Conservation (phyloP, 805 yeast species). For the Saturnispora gosingensis region DNA sequence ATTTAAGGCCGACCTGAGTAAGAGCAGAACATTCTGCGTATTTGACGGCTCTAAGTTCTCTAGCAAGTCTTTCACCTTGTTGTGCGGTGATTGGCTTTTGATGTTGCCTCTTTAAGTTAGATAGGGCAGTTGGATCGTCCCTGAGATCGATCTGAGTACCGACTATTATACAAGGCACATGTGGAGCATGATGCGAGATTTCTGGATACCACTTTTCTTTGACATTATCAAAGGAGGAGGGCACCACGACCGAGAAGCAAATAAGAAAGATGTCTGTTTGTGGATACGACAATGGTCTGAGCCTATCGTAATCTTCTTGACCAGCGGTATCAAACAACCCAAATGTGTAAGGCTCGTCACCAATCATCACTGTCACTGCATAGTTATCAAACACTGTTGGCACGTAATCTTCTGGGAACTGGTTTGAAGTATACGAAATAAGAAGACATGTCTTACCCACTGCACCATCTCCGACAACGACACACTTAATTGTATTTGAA, state of each 20-base stretch:
- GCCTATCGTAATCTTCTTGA: constrained; percentile 96
- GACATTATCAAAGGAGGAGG: constrained; percentile 95
- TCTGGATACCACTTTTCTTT: constrained; percentile 99
- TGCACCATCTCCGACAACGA: constrained; percentile 99
- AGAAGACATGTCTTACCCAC: constrained; percentile 95
- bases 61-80: constrained; percentile 87
- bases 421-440: constrained; percentile 92
- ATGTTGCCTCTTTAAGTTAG: constrained; percentile 84
- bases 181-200: constrained; percentile 90
- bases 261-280: constrained; percentile 95
- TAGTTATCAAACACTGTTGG: constrained; percentile 98
- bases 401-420: constrained; percentile 96
- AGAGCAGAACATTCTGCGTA: constrained; percentile 97
- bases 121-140: constrained; percentile 84
- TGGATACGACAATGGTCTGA: constrained; percentile 94
- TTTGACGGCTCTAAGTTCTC: constrained; percentile 89
- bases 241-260: constrained; percentile 93
- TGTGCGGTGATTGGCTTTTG: constrained; percentile 77
- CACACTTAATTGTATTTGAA: constrained; percentile 64
- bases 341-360: constrained; percentile 94
- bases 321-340: constrained; percentile 99
- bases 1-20: constrained; percentile 93
- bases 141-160: constrained; percentile 96
- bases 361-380: constrained; percentile 92
- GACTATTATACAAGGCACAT: constrained; percentile 92